Conservation (phyloP, 2,329 filamentous ascomycete genomes). For the Tolypocladium sp. region DNA sequence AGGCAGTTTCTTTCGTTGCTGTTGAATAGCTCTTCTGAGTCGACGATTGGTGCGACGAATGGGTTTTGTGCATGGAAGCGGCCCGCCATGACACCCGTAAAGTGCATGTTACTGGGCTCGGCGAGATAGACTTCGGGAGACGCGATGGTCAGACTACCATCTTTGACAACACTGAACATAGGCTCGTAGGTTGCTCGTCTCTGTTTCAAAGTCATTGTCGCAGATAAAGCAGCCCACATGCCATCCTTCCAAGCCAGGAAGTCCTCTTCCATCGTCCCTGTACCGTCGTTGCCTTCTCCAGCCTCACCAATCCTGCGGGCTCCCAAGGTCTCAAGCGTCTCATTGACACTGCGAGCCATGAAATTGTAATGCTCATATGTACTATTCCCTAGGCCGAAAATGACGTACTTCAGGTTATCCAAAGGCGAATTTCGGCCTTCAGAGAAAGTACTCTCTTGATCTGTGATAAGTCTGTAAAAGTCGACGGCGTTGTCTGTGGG, state of each 20-base stretch:
- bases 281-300: conserved; percentile 93
- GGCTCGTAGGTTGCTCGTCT: conserved; percentile 95
- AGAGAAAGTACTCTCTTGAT: conserved; percentile 77
- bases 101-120: conserved; percentile 92
- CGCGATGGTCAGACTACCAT: conserved; percentile 62
- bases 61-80: conserved; percentile 96
- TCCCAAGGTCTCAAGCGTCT: conserved; percentile 71
- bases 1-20: conserved; percentile 89
- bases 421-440: conserved; percentile 66
- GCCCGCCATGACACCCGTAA: conserved; percentile 73
- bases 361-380: conserved; percentile 99
- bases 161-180: conserved; percentile 73
- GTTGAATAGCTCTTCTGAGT: conserved; percentile 85
- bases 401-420: conserved; percentile 79
- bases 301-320: conserved; percentile 76
- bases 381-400: conserved; percentile 96
- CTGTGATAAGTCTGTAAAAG: conserved; percentile 91
- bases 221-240: conserved; percentile 84
- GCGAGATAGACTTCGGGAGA: conserved; percentile 83
- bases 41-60: conserved; percentile 85
- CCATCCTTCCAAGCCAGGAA: conserved; percentile 99
- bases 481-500: conserved; percentile 98
- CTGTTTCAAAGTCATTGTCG: conserved; percentile 83
- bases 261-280: conserved; percentile 98
- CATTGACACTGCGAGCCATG: conserved; percentile 89